A percentile compares a stretch with the other conserved stretches of the same genome.
These are phyloP conservation scores for Strobilomyces dryophilus DNA, from an alignment of 768 basidiomycete genomes.

Conservation along the genomic window DNA sequence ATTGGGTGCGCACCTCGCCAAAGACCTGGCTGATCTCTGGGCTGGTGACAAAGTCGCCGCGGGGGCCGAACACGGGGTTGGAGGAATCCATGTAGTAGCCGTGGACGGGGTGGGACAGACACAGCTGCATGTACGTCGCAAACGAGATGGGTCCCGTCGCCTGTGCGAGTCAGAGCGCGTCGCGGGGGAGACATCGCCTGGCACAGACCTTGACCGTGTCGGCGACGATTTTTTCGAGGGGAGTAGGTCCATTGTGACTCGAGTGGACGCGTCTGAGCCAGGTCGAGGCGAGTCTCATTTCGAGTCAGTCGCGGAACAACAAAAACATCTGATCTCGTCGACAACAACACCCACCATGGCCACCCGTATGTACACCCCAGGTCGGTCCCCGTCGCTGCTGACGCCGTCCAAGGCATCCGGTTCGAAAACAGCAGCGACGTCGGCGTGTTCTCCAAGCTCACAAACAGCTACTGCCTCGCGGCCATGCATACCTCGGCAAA, in stretches of 20 bases:
- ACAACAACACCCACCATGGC: slow-evolving; percentile 43
- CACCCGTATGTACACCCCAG: slow-evolving; percentile 47
- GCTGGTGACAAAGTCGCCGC: slow-evolving; percentile 93
- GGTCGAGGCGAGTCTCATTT: slow-evolving; percentile 4
- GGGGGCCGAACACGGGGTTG: slow-evolving; percentile 75
- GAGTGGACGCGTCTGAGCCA: slow-evolving; percentile 6
- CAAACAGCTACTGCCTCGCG: slow-evolving; percentile 95
- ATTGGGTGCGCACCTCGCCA: slow-evolving; percentile 70
- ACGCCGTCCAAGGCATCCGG: slow-evolving; percentile 60
- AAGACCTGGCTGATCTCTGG: slow-evolving; percentile 97
- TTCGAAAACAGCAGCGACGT: slow-evolving; percentile 95
- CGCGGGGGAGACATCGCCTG: not conserved
- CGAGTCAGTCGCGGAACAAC: slow-evolving; percentile 5
- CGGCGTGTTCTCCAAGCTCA: slow-evolving; percentile 96
- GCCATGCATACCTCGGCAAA: slow-evolving; percentile 94
- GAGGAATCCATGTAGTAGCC: slow-evolving; percentile 87
- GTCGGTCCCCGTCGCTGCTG: not conserved
- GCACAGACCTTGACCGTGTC: slow-evolving; percentile 65
- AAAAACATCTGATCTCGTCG: not conserved
- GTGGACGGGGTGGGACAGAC: slow-evolving; percentile 81
- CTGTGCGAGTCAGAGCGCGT: slow-evolving; percentile 35
- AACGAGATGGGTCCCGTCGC: slow-evolving; percentile 86
- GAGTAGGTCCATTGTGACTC: slow-evolving; percentile 24
- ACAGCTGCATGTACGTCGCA: slow-evolving; percentile 88
- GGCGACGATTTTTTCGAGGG: slow-evolving; percentile 61